Percentiles rank a stretch among this genome's conserved stretches.
These are phyloP conservation scores for Nigrospora sphaerica DNA, from an alignment of 2,329 filamentous ascomycete species.

Conservation along the genomic window DNA sequence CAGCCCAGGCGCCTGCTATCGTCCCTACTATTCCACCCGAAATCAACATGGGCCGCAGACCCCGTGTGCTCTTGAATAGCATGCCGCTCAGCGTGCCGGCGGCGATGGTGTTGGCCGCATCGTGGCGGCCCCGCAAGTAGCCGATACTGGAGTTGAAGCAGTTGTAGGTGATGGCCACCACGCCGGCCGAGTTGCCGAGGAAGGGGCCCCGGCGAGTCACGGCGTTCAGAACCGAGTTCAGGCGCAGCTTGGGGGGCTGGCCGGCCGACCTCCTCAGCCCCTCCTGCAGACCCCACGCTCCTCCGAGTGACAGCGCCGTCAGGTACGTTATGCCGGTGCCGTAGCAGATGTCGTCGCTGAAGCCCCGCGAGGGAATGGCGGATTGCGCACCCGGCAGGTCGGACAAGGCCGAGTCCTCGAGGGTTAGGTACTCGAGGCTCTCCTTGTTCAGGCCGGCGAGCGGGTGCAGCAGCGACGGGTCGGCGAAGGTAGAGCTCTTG, in stretches of 20 bases:
- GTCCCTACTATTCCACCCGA: constrained; percentile 84
- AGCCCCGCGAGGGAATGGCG: constrained; percentile 87
- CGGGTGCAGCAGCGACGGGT: constrained; percentile 84
- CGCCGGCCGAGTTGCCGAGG: constrained; percentile 90
- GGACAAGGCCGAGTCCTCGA: constrained; percentile 86
- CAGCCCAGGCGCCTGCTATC: constrained; percentile 82
- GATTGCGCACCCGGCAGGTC: constrained; percentile 81
- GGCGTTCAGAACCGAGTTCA: constrained; percentile 93
- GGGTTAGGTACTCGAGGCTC: constrained; percentile 85
- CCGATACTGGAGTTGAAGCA: constrained; percentile 81
- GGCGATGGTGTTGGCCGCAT: constrained; percentile 78
- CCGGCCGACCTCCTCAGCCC: constrained; percentile 72
- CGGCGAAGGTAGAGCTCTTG: constrained; percentile 66
- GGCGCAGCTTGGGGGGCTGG: constrained; percentile 78
- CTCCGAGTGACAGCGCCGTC: constrained; percentile 76
- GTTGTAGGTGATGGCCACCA: constrained; percentile 95
- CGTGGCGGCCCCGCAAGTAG: constrained; percentile 74
- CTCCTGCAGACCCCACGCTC: constrained; percentile 87
- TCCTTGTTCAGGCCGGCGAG: constrained; percentile 90
- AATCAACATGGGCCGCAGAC: constrained; percentile 86
- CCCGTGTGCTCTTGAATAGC: constrained; percentile 93
- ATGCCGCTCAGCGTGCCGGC: constrained; percentile 86
- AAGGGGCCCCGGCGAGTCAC: constrained; percentile 91
- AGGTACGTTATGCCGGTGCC: constrained; percentile 94
- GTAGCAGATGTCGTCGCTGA: constrained; percentile 97